Evolutionary conservation across 176 grass and related monocot genomes (phyloP).

Genomic region (Echinochloa phyllopogon): DNA sequence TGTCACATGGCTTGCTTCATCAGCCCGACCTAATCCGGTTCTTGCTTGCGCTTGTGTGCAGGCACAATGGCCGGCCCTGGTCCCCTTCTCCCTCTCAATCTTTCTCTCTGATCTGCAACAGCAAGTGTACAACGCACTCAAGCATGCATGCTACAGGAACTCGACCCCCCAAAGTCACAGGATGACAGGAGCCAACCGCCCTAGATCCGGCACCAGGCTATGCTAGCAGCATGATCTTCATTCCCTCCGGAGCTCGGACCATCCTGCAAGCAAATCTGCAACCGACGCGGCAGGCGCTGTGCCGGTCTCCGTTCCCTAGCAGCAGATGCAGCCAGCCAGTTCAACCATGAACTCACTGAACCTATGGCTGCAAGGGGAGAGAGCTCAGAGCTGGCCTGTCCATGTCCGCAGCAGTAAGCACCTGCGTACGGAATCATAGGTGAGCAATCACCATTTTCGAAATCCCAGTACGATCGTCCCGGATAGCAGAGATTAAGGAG

Average conservation of each 20-base stretch:
- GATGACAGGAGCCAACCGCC: neutral
- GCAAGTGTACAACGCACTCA: constrained; percentile 26
- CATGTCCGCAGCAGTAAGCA: constrained; percentile 8
- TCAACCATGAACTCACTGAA: neutral
- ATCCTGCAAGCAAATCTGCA: neutral
- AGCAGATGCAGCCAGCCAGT: neutral
- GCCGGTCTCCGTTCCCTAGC: neutral
- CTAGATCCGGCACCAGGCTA: neutral
- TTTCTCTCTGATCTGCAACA: neutral
- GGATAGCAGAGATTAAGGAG: constrained; percentile 17
- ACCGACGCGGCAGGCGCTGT: constrained; percentile 5
- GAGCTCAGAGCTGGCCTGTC: neutral
- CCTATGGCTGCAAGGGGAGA: neutral
- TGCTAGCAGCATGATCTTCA: neutral
- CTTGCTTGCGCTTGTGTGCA: constrained; percentile 63
- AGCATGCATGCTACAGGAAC: neutral
- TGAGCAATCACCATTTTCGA: neutral
- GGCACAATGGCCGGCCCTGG: constrained; percentile 49
- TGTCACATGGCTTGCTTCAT: constrained; percentile 52
- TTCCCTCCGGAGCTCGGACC: neutral
- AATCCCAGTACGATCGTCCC: neutral
- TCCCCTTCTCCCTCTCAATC: neutral
- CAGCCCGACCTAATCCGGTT: constrained; percentile 34
- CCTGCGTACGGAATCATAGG: neutral
- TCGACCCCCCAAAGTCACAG: neutral